phyloP scores from a whole-genome alignment of 805 yeast species.

The Wickerhamiella australiensis region DNA sequence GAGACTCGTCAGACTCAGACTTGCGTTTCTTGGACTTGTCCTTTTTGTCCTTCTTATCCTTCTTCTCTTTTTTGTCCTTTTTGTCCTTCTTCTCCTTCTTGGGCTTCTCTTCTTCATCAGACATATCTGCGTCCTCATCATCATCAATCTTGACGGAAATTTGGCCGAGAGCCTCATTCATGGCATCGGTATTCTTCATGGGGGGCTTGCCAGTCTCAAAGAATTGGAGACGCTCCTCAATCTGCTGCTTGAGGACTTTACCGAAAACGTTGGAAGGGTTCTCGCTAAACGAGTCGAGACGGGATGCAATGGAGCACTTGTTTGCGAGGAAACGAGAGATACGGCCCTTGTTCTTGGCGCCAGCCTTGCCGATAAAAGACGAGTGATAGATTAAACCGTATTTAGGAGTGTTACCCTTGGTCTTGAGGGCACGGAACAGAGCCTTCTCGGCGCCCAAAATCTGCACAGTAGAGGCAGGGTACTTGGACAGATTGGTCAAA shows the following conservation, averaged over 20 bases:
- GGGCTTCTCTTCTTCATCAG: constrained; percentile 26
- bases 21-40: constrained; percentile 38
- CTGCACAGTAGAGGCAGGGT: constrained; percentile 98
- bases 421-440: constrained; percentile 86
- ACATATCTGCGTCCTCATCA: constrained; percentile 37
- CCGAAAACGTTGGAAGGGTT: constrained; percentile 88
- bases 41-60: constrained; percentile 41
- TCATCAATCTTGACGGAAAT: constrained; percentile 32
- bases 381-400: constrained; percentile 94
- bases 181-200: constrained; percentile 90
- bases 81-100: constrained; percentile 34
- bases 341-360: constrained; percentile 96
- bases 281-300: constrained; percentile 95
- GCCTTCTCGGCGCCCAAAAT: constrained; percentile 97
- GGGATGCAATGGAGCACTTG: constrained; percentile 97
- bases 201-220: constrained; percentile 96
- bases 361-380: constrained; percentile 84
- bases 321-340: constrained; percentile 96
- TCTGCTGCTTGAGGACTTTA: constrained; percentile 83
- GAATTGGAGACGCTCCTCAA: constrained; percentile 91
- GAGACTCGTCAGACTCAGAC: constrained; percentile 16
- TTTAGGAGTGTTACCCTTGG: constrained; percentile 94
- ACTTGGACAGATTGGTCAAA: constrained; percentile 87
- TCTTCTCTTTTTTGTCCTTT: constrained; percentile 38
- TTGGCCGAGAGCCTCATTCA: constrained; percentile 76